Conservation (phyloP, 495 filamentous ascomycete species). For the Bombardia bombarda region DNA sequence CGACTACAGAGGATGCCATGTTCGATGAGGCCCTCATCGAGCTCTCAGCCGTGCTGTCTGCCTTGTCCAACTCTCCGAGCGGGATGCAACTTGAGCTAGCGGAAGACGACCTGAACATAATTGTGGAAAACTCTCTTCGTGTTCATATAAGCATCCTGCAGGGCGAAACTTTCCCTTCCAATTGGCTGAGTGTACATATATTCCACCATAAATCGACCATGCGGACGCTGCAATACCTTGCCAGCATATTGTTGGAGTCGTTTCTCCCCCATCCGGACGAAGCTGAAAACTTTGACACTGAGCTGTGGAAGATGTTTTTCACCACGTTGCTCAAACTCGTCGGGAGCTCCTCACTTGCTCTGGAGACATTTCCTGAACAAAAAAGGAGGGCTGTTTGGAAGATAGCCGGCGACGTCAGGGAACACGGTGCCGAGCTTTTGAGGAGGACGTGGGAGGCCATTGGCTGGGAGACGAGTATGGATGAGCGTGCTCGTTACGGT, state of each 20-base stretch:
- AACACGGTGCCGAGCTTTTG: conserved; percentile 80
- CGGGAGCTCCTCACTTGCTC: conserved; percentile 74
- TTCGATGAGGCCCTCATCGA: conserved; percentile 92
- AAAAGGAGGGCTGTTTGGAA: conserved; percentile 96
- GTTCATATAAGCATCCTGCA: conserved; percentile 83
- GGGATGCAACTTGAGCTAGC: conserved; percentile 62
- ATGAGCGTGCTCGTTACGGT: conserved; percentile 65
- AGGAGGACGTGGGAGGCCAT: conserved; percentile 89
- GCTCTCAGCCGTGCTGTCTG: conserved; percentile 78
- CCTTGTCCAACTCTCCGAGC: conserved; percentile 62
- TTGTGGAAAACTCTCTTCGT: conserved; percentile 67
- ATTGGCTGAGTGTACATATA: conserved; percentile 89
- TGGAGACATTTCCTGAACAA: conserved; percentile 96
- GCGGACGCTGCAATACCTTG: conserved; percentile 77
- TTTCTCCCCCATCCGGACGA: conserved; percentile 85
- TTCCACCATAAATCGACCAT: conserved; percentile 91
- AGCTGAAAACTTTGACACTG: conserved; percentile 85
- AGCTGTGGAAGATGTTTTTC: conserved; percentile 91
- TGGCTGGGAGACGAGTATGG: conserved; percentile 84
- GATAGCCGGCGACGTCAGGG: conserved; percentile 92
- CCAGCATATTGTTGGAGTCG: conserved; percentile 63
- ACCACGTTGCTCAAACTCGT: conserved; percentile 82
- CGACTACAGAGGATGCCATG: conserved; percentile 48
- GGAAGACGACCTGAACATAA: conserved; percentile 64
- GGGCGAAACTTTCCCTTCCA: conserved; percentile 81